Evolutionary conservation across 805 yeast species (phyloP).

Genomic region (Candida odintsovae): DNA sequence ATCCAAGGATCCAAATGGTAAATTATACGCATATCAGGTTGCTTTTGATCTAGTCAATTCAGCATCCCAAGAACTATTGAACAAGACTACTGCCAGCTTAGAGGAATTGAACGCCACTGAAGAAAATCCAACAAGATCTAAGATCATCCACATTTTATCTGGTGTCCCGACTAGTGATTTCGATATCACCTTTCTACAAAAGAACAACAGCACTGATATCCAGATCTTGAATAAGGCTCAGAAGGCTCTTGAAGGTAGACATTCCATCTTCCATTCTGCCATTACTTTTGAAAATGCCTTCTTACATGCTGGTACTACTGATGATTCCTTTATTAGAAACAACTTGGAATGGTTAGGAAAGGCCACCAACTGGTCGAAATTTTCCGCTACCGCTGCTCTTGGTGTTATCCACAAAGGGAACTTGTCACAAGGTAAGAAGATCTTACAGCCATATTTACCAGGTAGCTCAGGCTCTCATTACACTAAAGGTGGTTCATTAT

Average conservation of each 20-base stretch:
- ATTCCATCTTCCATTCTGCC: conserved; percentile 92
- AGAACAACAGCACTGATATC: conserved; percentile 83
- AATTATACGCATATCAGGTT: conserved; percentile 77
- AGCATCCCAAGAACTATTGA: conserved; percentile 84
- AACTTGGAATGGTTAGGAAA: conserved; percentile 95
- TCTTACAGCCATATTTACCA: conserved; percentile 88
- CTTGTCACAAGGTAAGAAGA: conserved; percentile 80
- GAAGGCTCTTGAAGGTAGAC: conserved; percentile 79
- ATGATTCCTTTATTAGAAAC: conserved; percentile 83
- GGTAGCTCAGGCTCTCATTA: conserved; percentile 75
- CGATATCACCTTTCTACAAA: conserved; percentile 79
- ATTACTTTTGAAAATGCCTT: conserved; percentile 93
- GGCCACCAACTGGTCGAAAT: conserved; percentile 98
- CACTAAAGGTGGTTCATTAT: conserved; percentile 93
- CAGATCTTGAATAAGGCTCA: conserved; percentile 78
- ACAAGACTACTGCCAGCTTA: conserved; percentile 42
- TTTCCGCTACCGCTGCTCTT: conserved; percentile 94
- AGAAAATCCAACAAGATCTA: conserved; percentile 25
- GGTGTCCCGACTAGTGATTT: conserved; percentile 95
- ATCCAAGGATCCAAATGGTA: conserved; percentile 33
- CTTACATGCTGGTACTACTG: conserved; percentile 94
- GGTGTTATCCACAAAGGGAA: conserved; percentile 97
- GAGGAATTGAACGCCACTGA: conserved; percentile 24
- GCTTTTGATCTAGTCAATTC: conserved; percentile 92
- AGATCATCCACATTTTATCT: conserved; percentile 64